Evolutionary conservation across 2,329 filamentous ascomycete genomes (phyloP), one percentile per base, ranked within the genome.

Genomic region (Claviceps maximensis): DNA sequence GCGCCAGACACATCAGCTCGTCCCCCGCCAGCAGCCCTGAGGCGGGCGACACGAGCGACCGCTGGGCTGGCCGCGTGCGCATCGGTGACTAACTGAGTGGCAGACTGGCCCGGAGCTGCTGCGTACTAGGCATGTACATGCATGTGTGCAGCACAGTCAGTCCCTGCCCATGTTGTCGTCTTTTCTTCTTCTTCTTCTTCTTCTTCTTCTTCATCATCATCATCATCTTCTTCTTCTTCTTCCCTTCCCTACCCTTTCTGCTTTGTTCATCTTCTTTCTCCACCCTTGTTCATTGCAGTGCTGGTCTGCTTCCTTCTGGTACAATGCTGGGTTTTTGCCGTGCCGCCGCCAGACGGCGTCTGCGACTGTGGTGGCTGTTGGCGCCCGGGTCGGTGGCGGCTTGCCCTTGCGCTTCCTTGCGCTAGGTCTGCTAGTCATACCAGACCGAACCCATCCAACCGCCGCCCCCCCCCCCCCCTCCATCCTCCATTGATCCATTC

Each of bases 381-480:
- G 45, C 45, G 45, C 38, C 49, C 53, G 49, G 53, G 36, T 52
- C 49, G 49, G 49, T 54, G 49, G 53, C 53, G 53, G 53, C 53
- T 49, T 49, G 53, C 49, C 53, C 53, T 54, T 54, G 49, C 53
- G 53, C 49, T 54, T 47, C 53, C 49, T 33, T 54, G 53, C 53
- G 53, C 53, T 54, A 54, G 53, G 53, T 47, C 49, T 7, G 13
- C 33, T 51, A 51, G 49, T 54, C 53, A 54, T 54, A 50, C 53
- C 49, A 51, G 53, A 49, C 53, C 49, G 49, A 54, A 45, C 52
- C 52, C 52, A 53, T 54, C 49, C 49, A 42, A 27, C 50, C 12
- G 7, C 42, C 21, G 15, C 42, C 42, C 21, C n/a, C n/a, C n/a
- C 45, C 29, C 29, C 25, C 25, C 10, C 45, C 12, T 19, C n/a